Evolutionary conservation across 2,329 filamentous ascomycete species (phyloP), one percentile per base, ranked within the genome.

Genomic region (Penicillium sp.): DNA sequence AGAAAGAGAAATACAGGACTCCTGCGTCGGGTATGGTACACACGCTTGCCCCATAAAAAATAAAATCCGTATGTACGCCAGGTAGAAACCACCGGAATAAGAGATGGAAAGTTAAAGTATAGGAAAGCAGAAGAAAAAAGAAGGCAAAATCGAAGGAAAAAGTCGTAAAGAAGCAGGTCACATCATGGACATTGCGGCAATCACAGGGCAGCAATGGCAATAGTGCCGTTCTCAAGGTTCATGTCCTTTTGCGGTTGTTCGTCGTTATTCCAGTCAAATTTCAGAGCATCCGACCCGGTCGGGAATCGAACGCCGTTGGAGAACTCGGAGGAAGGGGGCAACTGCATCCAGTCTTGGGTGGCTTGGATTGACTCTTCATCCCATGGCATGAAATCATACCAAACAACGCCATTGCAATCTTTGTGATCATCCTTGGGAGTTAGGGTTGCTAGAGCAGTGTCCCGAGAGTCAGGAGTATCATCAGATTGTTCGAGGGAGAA

Each of bases 181-280:
- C 22, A 35, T 25, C 5, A 29, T 29, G 47, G 22, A 29, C 37
- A 40, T 29, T 42, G 20, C 40, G 33, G n/a, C 15, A 37, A 55
- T 65, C 58, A 72, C 54, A 67, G 61, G 37, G 67, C 61, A 45
- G 60, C 63, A 43, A 73, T 67, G 20, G 64, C 56, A 37, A 70
- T 65, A 8, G 58, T 63, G 45, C 55, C 58, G 48, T 67, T 66
- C 45, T 69, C 65, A 40, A 62, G 54, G 41, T 56, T 62, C 43
- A 64, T 55, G 18, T 67, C 62, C 23, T 63, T 62, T 27, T 69
- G 67, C 22, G 68, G 68, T 11, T 62, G 63, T n/a, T 73, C 69
- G 35, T 73, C 55, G 12, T 63, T 62, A n/a, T 77, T 73, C 73
- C 75, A 78, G 51, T 77, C 72, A 29, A 77, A 64, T 31, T 69